Percentiles rank a stretch among this genome's conserved stretches.
phyloP scores from a whole-genome alignment of 768 basidiomycete species.

The Rhodotorula kratochvilovae region DNA sequence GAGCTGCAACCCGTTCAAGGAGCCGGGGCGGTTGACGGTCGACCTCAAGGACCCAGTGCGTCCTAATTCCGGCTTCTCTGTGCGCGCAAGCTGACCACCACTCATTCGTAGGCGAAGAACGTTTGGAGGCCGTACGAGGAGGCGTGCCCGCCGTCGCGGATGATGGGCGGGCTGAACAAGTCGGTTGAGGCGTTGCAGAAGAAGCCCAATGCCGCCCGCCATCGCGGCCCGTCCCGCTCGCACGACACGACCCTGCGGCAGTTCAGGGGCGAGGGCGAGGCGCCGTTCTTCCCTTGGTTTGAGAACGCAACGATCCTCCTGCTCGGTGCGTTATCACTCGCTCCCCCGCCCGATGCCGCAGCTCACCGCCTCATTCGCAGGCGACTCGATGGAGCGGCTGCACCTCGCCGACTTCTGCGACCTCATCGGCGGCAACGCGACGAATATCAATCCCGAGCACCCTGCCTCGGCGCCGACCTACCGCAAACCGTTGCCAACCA shows the following conservation, averaged over 20 bases:
- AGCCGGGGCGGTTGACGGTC: slow-evolving; percentile 19
- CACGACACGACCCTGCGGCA: slow-evolving; percentile 16
- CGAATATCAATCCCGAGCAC: slow-evolving; percentile 31
- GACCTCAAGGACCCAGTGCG: slow-evolving; percentile 23
- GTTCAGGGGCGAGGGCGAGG: slow-evolving; percentile 1
- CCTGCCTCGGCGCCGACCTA: slow-evolving; percentile 28
- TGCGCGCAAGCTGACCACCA: not conserved
- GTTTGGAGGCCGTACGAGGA: slow-evolving; percentile 37
- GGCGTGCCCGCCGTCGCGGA: slow-evolving; percentile 20
- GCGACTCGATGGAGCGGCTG: slow-evolving; percentile 39
- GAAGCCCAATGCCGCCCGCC: not conserved
- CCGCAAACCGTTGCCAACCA: slow-evolving; percentile 29
- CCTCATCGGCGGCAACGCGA: slow-evolving; percentile 29
- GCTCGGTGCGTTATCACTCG: slow-evolving; percentile 8
- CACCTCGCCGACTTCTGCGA: slow-evolving; percentile 36
- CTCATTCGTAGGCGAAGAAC: slow-evolving; percentile 14
- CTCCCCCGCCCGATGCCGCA: accelerated
- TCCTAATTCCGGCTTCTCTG: not conserved
- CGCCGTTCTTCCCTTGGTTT: slow-evolving; percentile 25
- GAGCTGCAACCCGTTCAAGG: slow-evolving; percentile 38
- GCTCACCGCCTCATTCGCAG: not conserved
- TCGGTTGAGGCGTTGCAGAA: not conserved
- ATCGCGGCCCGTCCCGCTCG: not conserved
- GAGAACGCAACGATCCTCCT: slow-evolving; percentile 32
- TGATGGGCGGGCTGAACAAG: slow-evolving; percentile 25